Conservation (phyloP, 345 rosid species). For the Cochlearia excelsa region DNA sequence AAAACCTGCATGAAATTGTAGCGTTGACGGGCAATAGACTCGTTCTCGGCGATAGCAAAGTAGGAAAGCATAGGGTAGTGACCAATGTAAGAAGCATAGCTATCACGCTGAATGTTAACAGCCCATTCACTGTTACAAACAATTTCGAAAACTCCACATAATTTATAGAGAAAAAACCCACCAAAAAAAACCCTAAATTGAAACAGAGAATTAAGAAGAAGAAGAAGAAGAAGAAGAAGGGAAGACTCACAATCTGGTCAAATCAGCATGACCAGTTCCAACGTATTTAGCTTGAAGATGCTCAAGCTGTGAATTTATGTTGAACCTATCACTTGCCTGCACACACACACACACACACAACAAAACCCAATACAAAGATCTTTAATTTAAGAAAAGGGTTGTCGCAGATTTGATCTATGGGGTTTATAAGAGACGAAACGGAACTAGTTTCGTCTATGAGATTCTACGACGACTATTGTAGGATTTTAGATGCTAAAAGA, state of each 20-base stretch:
- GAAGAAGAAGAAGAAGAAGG: too few relatives aligned
- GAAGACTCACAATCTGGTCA: constrained; percentile 75
- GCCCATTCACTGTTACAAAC: constrained; percentile 71
- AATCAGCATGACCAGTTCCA: constrained; percentile 92
- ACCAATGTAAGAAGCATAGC: constrained; percentile 85
- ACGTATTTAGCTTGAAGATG: constrained; percentile 98
- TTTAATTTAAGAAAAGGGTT: too few relatives aligned
- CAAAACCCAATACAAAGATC: too few relatives aligned
- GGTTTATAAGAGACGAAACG: too few relatives aligned
- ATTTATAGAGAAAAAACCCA: too few relatives aligned
- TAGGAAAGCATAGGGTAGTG: constrained; percentile 78
- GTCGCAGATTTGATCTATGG: too few relatives aligned
- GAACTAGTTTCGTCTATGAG: too few relatives aligned
- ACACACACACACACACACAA: neutral
- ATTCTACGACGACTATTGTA: too few relatives aligned
- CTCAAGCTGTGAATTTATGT: constrained; percentile 97
- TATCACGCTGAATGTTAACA: constrained; percentile 86
- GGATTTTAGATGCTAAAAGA: too few relatives aligned
- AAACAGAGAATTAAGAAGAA: too few relatives aligned
- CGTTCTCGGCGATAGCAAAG: constrained; percentile 89
- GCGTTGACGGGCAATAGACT: constrained; percentile 87
- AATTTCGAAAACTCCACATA: neutral
- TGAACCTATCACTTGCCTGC: constrained; percentile 99
- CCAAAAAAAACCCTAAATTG: too few relatives aligned
- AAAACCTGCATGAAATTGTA: constrained; percentile 90